Evolutionary conservation across 2,329 filamentous ascomycete species (phyloP).

Genomic region (Exophiala sp.): DNA sequence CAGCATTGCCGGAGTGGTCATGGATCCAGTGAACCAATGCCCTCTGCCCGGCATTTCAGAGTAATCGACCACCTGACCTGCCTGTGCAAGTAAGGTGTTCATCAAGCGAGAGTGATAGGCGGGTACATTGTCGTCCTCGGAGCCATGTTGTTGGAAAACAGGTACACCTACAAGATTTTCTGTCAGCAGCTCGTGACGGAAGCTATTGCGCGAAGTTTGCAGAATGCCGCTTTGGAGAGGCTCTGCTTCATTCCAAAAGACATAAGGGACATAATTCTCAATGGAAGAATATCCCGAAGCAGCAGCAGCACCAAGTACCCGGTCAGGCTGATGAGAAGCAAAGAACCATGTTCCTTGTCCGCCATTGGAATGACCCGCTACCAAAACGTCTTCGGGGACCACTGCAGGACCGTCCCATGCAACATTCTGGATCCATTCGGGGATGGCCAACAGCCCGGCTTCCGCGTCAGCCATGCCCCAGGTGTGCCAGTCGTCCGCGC

Average conservation of each 20-base stretch:
- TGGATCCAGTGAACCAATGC: slow-evolving; percentile 52
- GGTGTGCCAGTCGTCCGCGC: slow-evolving; percentile 56
- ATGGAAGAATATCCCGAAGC: slow-evolving; percentile 55
- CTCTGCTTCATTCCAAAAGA: slow-evolving; percentile 51
- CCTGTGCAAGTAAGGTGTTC: slow-evolving; percentile 44
- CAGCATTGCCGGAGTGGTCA: slow-evolving; percentile 47
- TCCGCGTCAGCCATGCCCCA: slow-evolving; percentile 54
- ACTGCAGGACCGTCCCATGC: slow-evolving; percentile 47
- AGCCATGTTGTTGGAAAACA: slow-evolving; percentile 53
- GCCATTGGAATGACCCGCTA: slow-evolving; percentile 56
- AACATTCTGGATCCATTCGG: slow-evolving; percentile 45
- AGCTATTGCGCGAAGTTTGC: slow-evolving; percentile 46
- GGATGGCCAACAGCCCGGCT: slow-evolving; percentile 47
- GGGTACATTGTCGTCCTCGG: slow-evolving; percentile 54
- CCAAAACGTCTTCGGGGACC: slow-evolving; percentile 46
- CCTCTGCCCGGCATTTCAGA: slow-evolving; percentile 45
- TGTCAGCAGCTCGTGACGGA: slow-evolving; percentile 51
- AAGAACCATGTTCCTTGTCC: slow-evolving; percentile 56
- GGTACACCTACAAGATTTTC: slow-evolving; percentile 49
- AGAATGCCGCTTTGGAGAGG: slow-evolving; percentile 46
- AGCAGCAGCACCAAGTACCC: slow-evolving; percentile 51
- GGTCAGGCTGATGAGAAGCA: slow-evolving; percentile 52
- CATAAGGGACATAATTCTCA: slow-evolving; percentile 54
- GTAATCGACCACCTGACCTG: slow-evolving; percentile 42
- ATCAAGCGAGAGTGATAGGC: slow-evolving; percentile 53